phyloP scores from a whole-genome alignment of 176 grass and related monocot genomes.

The Ensete ventricosum region DNA sequence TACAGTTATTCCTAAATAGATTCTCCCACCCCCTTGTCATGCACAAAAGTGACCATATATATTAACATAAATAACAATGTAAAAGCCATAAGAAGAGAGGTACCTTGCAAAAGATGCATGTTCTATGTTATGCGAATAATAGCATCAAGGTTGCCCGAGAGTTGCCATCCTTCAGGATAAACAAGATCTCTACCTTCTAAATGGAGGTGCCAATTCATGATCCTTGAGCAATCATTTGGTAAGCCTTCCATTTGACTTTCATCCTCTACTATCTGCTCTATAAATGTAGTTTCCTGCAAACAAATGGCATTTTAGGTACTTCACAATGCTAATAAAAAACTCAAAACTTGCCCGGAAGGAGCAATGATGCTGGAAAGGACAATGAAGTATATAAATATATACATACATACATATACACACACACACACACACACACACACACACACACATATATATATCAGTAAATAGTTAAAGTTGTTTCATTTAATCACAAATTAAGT shows the following conservation, averaged over 20 bases:
- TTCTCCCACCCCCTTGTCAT: background rate
- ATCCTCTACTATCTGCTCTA: constrained; percentile 89
- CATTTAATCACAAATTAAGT: background rate
- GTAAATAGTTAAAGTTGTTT: background rate
- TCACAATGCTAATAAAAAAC: background rate
- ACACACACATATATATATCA: too few relatives aligned
- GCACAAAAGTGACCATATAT: background rate
- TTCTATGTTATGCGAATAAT: constrained; percentile 61
- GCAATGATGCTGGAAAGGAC: too few relatives aligned
- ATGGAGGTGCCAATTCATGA: constrained; percentile 99
- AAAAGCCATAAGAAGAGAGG: background rate
- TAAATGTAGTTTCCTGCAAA: constrained; percentile 79
- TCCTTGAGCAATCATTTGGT: constrained; percentile 68
- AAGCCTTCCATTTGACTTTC: constrained; percentile 95
- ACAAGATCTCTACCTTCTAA: constrained; percentile 49
- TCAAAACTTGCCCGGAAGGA: too few relatives aligned
- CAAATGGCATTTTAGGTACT: constrained; percentile 21
- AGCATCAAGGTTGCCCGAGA: constrained; percentile 55
- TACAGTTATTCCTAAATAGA: background rate
- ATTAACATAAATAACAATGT: background rate
- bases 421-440: too few relatives aligned
- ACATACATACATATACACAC: too few relatives aligned
- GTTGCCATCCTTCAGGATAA: constrained; percentile 87
- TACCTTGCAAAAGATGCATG: constrained; percentile 19
- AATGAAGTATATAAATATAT: too few relatives aligned